These are phyloP conservation scores for Lentinus tigrinus DNA, from an alignment of 768 basidiomycete genomes.

Conservation along the genomic window DNA sequence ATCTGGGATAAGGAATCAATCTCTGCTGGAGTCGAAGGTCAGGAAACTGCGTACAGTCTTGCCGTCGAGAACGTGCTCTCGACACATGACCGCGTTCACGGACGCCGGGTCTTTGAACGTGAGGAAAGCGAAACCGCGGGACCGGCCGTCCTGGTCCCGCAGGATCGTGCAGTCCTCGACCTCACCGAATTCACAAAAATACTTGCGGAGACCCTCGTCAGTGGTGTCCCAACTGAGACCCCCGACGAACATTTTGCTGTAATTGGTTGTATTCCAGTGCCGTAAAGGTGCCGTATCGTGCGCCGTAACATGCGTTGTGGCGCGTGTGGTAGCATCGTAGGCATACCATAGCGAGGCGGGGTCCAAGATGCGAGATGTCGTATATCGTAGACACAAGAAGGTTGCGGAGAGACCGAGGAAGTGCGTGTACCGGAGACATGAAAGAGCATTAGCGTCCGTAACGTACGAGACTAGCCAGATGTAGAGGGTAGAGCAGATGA, in stretches of 20 bases:
- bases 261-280: conserved; percentile 3
- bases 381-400: conserved; percentile 17
- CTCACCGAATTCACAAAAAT: conserved; percentile 93
- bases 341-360: conserved; percentile 8
- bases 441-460: conserved; percentile 22
- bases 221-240: conserved; percentile 99
- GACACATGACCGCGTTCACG: conserved; percentile 92
- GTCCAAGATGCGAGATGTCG: conserved; percentile 9
- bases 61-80: conserved; percentile 91
- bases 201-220: conserved; percentile 79
- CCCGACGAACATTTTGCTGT: conserved; percentile 99
- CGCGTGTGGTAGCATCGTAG: background rate
- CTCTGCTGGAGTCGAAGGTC: background rate
- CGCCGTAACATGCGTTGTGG: background rate
- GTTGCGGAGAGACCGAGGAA: conserved; percentile 19
- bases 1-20: conserved; percentile 53
- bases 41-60: conserved; percentile 72
- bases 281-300: conserved; percentile 1
- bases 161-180: conserved; percentile 97
- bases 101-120: conserved; percentile 90
- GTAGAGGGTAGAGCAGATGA: conserved; percentile 1
- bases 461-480: conserved; percentile 10
- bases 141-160: conserved; percentile 91
- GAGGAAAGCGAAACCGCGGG: conserved; percentile 94
- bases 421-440: conserved; percentile 3